A percentile compares a stretch with the other conserved stretches of the same genome.
Evolutionary conservation across 2,329 filamentous ascomycete species (phyloP).

Genomic region (Botrytis hyacinthi): DNA sequence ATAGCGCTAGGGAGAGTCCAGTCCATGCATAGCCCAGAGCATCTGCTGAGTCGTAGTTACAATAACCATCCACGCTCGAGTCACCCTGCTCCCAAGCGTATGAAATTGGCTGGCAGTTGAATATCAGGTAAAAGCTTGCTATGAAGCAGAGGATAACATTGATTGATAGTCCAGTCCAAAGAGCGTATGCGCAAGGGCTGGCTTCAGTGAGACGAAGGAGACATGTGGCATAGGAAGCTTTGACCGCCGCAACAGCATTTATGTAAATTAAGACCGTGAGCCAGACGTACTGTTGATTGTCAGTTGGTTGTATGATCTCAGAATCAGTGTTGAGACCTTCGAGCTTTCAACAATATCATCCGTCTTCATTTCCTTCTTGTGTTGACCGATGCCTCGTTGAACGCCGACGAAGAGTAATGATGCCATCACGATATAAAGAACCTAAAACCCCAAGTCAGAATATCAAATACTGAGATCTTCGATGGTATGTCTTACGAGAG

Average conservation of each 20-base stretch:
- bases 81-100: slow-evolving; percentile 19
- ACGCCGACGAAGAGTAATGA: slow-evolving; percentile 18
- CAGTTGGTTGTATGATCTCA: background rate
- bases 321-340: background rate
- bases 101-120: slow-evolving; percentile 16
- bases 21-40: slow-evolving; percentile 16
- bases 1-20: slow-evolving; percentile 9
- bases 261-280: slow-evolving; percentile 18
- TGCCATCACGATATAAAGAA: slow-evolving; percentile 17
- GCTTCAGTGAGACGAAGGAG: slow-evolving; percentile 18
- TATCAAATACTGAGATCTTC: background rate
- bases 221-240: slow-evolving; percentile 18
- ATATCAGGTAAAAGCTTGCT: slow-evolving; percentile 16
- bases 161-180: slow-evolving; percentile 15
- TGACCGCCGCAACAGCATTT: slow-evolving; percentile 11
- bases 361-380: slow-evolving; percentile 1
- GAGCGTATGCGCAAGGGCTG: slow-evolving; percentile 11
- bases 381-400: slow-evolving; percentile 18
- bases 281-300: slow-evolving; percentile 18
- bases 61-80: slow-evolving; percentile 11
- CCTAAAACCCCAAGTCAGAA: background rate
- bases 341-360: slow-evolving; percentile 17
- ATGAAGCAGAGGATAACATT: slow-evolving; percentile 18
- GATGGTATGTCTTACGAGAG: background rate
- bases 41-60: slow-evolving; percentile 16